Conservation (phyloP, 148 eudicot species). For the Limonium bicolor region DNA sequence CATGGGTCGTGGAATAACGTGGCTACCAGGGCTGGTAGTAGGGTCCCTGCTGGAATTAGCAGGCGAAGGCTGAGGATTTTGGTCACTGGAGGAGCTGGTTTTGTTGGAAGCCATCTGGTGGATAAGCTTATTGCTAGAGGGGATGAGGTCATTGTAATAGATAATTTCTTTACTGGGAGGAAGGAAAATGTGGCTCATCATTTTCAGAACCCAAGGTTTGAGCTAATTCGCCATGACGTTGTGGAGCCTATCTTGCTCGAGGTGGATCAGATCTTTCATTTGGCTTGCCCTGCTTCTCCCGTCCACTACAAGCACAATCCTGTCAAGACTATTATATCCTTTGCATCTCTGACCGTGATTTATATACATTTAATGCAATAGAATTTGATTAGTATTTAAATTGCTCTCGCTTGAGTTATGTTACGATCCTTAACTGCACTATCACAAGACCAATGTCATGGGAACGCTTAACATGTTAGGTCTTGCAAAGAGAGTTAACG, state of each 20-base stretch:
- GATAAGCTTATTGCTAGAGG: slow-evolving; percentile 56
- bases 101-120: slow-evolving; percentile 77
- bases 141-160: slow-evolving; percentile 67
- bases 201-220: slow-evolving; percentile 53
- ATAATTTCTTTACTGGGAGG: slow-evolving; percentile 80
- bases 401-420: background rate
- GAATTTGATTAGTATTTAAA: background rate
- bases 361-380: too few species aligned
- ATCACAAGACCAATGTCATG: slow-evolving; percentile 85
- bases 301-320: slow-evolving; percentile 79
- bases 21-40: slow-evolving; percentile 11
- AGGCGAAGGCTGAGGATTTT: slow-evolving; percentile 41
- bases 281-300: slow-evolving; percentile 83
- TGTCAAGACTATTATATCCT: slow-evolving; percentile 84
- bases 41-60: slow-evolving; percentile 51
- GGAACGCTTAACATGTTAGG: slow-evolving; percentile 82
- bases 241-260: slow-evolving; percentile 68
- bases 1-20: slow-evolving; percentile 2
- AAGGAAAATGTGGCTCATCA: slow-evolving; percentile 67
- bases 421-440: slow-evolving; percentile 38
- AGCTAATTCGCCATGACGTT: slow-evolving; percentile 73
- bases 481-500: slow-evolving; percentile 74
- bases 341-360: background rate
- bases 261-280: slow-evolving; percentile 81
- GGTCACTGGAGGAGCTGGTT: slow-evolving; percentile 71